Percentiles rank a stretch among this genome's conserved stretches.
Conservation (phyloP, 2,329 filamentous ascomycete species). For the Beauveria pseudobassiana region DNA sequence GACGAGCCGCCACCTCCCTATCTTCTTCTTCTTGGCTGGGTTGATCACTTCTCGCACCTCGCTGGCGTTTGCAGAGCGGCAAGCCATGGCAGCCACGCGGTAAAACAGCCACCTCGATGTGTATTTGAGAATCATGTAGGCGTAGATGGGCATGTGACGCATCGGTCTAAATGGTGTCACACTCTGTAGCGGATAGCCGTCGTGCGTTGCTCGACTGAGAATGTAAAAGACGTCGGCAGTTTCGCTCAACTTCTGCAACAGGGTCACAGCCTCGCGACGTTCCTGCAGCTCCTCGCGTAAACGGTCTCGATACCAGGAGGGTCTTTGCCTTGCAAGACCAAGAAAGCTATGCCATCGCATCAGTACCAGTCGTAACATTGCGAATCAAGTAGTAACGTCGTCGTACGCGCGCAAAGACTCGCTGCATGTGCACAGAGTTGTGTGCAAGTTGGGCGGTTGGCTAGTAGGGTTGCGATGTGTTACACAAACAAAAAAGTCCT, state of each 20-base stretch:
- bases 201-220: slow-evolving; percentile 30
- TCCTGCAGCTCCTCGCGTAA: slow-evolving; percentile 32
- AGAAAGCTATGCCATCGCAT: slow-evolving; percentile 14
- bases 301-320: slow-evolving; percentile 31
- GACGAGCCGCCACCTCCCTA: slow-evolving; percentile 29
- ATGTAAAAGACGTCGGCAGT: slow-evolving; percentile 36
- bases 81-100: slow-evolving; percentile 25
- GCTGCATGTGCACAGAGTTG: background rate
- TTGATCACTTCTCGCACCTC: slow-evolving; percentile 36
- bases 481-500: too few relatives aligned
- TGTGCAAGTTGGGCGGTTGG: background rate
- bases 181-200: slow-evolving; percentile 26
- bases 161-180: slow-evolving; percentile 19
- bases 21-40: slow-evolving; percentile 30
- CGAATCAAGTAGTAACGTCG: background rate
- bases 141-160: slow-evolving; percentile 23
- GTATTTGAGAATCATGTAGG: slow-evolving; percentile 37
- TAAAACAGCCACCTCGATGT: slow-evolving; percentile 35
- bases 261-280: slow-evolving; percentile 22
- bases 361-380: background rate
- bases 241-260: slow-evolving; percentile 31
- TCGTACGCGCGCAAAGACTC: background rate
- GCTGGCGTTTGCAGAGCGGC: slow-evolving; percentile 16
- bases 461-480: too few relatives aligned
- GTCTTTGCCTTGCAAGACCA: slow-evolving; percentile 24